Base-by-base conservation (phyloP, 1,284 basidiomycete species). In the Malassezia furfur region DNA sequence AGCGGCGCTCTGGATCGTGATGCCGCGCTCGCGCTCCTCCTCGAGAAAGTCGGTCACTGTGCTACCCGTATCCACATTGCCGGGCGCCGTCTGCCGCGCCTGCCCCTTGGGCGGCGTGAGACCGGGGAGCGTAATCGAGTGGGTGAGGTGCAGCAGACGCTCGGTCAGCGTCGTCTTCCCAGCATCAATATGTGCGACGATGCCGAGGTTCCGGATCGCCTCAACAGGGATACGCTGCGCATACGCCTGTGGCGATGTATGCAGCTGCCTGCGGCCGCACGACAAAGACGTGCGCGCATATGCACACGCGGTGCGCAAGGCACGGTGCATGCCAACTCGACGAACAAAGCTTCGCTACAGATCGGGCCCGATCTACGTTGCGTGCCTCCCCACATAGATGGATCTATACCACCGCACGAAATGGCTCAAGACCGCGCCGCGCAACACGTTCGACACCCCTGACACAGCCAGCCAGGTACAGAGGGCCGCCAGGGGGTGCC, bases 81-180 rank as follows among this genome's bases (percentile, higher is more conserved):
- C 88, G 3, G 86, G 70, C 11, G 66, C 22, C 2, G 60, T 44
- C 15, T 47, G 46, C 12, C 37, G 6, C 19, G 50, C 34, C 12
- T 31, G 21, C n/a, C 11, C 1, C 22, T 12, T 15, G n/a, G 52
- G 57, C 35, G 52, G 54, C 32, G 22, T 31, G 12, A 52, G 43
- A 2, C 49, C 54, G 4, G 48, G 48, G 28, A 51, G 50, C 3
- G 37, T 37, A 3, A 47, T 32, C 31, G 57, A 31, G 2, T 82
- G 81, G 3, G 88, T 86, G 52, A 82, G 82, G 53, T 85, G 80
- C 15, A 91, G 79, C 25, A 91, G 85, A 10, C 87, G 88, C 77
- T 91, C 88, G 0, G 88, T 91, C 35, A 91, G 76, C 2, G 88
- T 91, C 0, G 88, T 91, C 76, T 91, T 91, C 45, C 88, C 88